phyloP scores from a whole-genome alignment of 1,284 basidiomycete species.

The Cutaneotrichosporon mucoides region DNA sequence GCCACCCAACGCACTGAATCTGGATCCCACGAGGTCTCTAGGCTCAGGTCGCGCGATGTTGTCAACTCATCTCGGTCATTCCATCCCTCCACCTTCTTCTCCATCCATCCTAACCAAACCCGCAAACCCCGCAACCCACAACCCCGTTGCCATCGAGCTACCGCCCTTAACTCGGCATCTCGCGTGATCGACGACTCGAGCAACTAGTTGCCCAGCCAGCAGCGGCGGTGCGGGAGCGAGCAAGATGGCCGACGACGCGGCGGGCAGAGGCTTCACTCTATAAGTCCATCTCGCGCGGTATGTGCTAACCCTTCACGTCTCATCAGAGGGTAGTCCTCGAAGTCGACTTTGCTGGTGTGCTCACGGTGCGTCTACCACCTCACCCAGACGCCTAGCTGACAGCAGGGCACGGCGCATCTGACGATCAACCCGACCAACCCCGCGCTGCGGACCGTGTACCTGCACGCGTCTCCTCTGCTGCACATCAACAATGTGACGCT shows the following conservation, averaged over 20 bases:
- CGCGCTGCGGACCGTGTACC: conserved; percentile 39
- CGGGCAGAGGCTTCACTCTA: conserved; percentile 23
- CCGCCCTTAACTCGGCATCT: neutral
- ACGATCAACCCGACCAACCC: conserved; percentile 43
- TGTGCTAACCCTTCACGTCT: conserved; percentile 21
- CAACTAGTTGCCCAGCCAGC: too few relatives aligned
- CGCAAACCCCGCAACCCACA: neutral
- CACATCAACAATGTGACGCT: conserved; percentile 41
- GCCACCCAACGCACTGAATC: conserved; percentile 4
- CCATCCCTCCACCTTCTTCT: too few relatives aligned
- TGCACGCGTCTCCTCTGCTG: conserved; percentile 43
- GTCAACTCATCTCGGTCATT: neutral
- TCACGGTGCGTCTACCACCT: conserved; percentile 29
- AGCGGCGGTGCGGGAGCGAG: conserved; percentile 4
- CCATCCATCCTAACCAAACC: neutral
- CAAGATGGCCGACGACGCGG: conserved; percentile 21
- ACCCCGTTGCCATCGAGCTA: too few relatives aligned
- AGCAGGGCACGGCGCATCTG: conserved; percentile 42
- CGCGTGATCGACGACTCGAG: neutral
- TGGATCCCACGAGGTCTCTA: neutral
- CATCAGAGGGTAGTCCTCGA: conserved; percentile 48
- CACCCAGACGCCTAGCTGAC: neutral
- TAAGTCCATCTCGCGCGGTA: conserved; percentile 7
- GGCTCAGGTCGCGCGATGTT: neutral
- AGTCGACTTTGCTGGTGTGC: conserved; percentile 42